Evolutionary conservation across 257 asterid species (phyloP), one percentile per base, ranked within the genome.

Genomic region (Solanum chmielewskii): DNA sequence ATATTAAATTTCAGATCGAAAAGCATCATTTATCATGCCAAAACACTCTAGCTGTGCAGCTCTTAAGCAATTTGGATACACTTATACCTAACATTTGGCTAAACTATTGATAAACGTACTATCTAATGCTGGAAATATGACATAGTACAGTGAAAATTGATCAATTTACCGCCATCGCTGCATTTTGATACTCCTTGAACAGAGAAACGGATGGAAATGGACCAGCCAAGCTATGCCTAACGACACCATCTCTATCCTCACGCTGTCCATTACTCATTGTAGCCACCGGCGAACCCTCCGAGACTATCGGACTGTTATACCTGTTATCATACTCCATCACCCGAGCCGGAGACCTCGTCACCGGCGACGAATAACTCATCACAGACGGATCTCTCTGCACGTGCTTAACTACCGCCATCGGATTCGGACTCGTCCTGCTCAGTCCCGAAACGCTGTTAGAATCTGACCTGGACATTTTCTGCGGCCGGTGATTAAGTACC

Each of bases 141-240:
- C 64, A 41, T 77, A 33, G 75, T 66, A 33, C 45, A 44, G 70
- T 25, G 7, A 20, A 73, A 75, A 70, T 21, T 10, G 44, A 14
- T 62, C 35, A 78, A 85, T 90, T 86, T 90, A 97, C 99, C 96
- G 96, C 97, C 98, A 97, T 95, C 69, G 99, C 99, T 74, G 99
- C 98, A 89, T 94, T 91, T 86, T 97, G 98, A 87, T 94, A 97
- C 86, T 97, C 98, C 94, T 97, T 97, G 91, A 97, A 97, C 88
- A 97, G 93, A 11, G 98, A 89, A 89, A 97, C 98, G 21, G 95
- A 88, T 39, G 98, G 98, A 92, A 97, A 94, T 84, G 85, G 94
- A 76, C 98, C 97, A 8, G 95, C 90, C 96, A 97, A 93, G 89
- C 99, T 90, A 91, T 97, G 99, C 86, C 92, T 90, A 87, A 71